Evolutionary conservation across 345 rosid species (phyloP), one percentile per base, ranked within the genome.

Genomic region (Euphorbia tirucalli): DNA sequence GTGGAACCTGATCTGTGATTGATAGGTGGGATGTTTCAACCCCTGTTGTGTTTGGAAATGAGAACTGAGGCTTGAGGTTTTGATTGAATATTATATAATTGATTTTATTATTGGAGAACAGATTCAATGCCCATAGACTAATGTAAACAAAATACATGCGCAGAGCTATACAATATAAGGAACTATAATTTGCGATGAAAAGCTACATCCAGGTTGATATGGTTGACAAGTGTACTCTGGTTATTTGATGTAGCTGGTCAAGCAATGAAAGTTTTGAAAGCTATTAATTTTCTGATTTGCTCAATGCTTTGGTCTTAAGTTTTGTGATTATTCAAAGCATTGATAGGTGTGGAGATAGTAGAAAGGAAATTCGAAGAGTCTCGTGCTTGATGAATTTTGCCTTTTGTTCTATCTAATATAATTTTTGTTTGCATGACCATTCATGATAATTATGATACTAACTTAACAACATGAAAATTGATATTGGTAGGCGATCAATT

Each of bases 31-130:
- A 15, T 13, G 11, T 56, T 57, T 13, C n/a, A 4, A 32, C 2
- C 49, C 13, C 27, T 14, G 1, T 1, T 8, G 58, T 3, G 24
- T 44, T 24, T 48, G 22, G 16, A 8, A 28, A 1, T 35, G 39
- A 35, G 39, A 3, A 35, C 39, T 35, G 22, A 49, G 2, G 55
- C 4, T 5, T 49, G 21, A 49, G 21, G 55, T 49, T 49, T 49
- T 49, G 21, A 49, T 15, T 15, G 1, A 18, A 35, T 35, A 18
- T 5, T 7, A 46, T 28, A 7, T 14, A 48, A 27, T 21, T 48
- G 41, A 56, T 28, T n/a, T 46, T 55, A 31, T 46, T 66, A 49
- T 16, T 63, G 67, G 67, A 46, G 25, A 22, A 37, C 37, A 63
- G 39, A 8, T 49, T 13, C 13, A 6, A 49, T 49, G 2, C 14